Conservation (phyloP, 2,329 filamentous ascomycete species). For the Hymenoscyphus repandus region DNA sequence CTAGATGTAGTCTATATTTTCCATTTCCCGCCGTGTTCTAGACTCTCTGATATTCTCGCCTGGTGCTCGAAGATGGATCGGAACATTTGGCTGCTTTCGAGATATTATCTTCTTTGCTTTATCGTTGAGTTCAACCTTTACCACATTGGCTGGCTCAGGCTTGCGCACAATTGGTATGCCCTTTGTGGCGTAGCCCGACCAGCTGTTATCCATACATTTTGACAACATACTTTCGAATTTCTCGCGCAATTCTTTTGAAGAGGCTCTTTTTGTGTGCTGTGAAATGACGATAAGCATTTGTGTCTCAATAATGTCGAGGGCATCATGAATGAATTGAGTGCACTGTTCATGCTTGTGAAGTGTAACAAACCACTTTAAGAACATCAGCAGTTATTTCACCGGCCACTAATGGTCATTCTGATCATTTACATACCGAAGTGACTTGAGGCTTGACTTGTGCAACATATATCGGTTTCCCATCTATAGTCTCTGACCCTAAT, state of each 20-base stretch:
- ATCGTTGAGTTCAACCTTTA: not conserved
- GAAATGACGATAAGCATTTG: slow-evolving; percentile 3
- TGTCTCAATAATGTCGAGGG: slow-evolving; percentile 5
- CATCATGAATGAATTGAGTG: slow-evolving; percentile 6
- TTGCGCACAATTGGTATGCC: not conserved
- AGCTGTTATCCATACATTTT: not conserved
- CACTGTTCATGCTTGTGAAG: slow-evolving; percentile 1
- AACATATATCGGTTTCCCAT: not conserved
- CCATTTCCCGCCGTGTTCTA: too few relatives aligned
- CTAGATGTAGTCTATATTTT: too few relatives aligned
- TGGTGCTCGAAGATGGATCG: too few relatives aligned
- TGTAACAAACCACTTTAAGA: slow-evolving; percentile 1
- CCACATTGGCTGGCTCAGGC: not conserved
- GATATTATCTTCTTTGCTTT: not conserved
- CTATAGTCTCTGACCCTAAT: not conserved
- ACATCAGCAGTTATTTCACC: not conserved
- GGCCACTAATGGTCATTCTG: not conserved
- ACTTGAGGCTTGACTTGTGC: slow-evolving; percentile 8
- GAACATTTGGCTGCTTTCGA: too few relatives aligned
- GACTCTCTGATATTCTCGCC: too few relatives aligned
- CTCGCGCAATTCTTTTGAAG: not conserved
- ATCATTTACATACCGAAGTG: not conserved
- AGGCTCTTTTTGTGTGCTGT: not conserved
- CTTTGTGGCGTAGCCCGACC: not conserved
- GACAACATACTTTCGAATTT: not conserved